Percentiles rank a stretch among this genome's conserved stretches.
These are phyloP conservation scores for Cynanchum wilfordii DNA, from an alignment of 257 asterid genomes.

Conservation along the genomic window DNA sequence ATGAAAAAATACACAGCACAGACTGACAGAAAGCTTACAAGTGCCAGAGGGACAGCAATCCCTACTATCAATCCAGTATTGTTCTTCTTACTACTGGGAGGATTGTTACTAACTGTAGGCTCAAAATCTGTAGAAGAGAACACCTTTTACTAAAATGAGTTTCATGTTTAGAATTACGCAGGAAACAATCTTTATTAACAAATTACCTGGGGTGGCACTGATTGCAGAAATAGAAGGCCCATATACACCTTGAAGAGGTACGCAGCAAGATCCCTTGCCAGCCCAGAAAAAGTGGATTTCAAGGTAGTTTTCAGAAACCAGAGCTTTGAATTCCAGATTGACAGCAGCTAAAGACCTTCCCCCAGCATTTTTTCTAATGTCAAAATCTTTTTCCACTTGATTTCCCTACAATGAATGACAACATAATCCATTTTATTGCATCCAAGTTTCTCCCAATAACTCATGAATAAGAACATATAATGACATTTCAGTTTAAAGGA, in stretches of 20 bases:
- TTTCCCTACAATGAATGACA: constrained; percentile 42
- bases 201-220: constrained; percentile 64
- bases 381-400: constrained; percentile 46
- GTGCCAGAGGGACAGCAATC: constrained; percentile 41
- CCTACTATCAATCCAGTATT: constrained; percentile 59
- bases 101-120: constrained; percentile 48
- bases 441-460: background rate
- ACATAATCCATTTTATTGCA: background rate
- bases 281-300: constrained; percentile 90
- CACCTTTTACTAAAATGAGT: background rate
- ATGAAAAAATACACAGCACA: constrained; percentile 30
- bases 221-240: constrained; percentile 79
- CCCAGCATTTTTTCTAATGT: constrained; percentile 56
- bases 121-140: constrained; percentile 43
- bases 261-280: constrained; percentile 88
- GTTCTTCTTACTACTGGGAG: constrained; percentile 37
- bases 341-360: constrained; percentile 45
- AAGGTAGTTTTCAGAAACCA: constrained; percentile 57
- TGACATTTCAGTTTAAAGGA: background rate
- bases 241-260: constrained; percentile 55
- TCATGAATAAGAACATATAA: background rate
- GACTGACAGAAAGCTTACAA: constrained; percentile 30
- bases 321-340: constrained; percentile 30
- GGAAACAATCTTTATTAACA: constrained; percentile 2
- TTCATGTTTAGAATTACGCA: background rate